These are phyloP conservation scores for Emiliania huxleyi DNA, from an alignment of 78 protist species.

Conservation along the genomic window DNA sequence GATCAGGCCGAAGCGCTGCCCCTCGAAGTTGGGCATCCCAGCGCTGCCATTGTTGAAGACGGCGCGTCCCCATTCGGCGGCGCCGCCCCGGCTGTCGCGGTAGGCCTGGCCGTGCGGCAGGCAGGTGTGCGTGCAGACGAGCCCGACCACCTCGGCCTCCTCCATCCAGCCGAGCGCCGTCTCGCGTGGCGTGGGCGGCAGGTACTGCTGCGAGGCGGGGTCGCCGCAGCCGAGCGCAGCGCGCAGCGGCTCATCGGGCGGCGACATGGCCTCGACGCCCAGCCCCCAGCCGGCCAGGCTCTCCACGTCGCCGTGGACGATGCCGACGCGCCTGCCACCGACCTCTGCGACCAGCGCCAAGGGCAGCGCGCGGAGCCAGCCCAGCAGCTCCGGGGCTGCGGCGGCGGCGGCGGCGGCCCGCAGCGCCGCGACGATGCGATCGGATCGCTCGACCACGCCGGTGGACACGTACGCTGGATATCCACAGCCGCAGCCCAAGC, in stretches of 20 bases:
- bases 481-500: background rate
- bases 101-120: too few relatives aligned
- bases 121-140: background rate
- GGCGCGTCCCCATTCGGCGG: background rate
- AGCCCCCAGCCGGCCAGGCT: background rate
- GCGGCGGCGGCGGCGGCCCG: background rate
- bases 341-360: background rate
- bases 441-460: background rate
- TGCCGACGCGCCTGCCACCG: background rate
- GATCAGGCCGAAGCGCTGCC: background rate
- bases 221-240: too few relatives aligned
- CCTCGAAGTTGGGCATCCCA: background rate
- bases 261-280: too few relatives aligned
- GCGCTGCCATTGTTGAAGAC: background rate
- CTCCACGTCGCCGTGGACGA: background rate
- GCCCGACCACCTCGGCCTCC: background rate
- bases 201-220: too few relatives aligned
- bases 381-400: too few relatives aligned
- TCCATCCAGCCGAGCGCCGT: background rate
- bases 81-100: background rate
- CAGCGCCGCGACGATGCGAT: background rate
- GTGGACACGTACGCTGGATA: background rate
- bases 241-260: too few relatives aligned
- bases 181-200: too few relatives aligned
- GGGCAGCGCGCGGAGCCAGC: background rate